Evolutionary conservation across 202 grass and related monocot genomes (phyloP), one percentile per base, ranked within the genome.

Genomic region (Saccharum hybrid): DNA sequence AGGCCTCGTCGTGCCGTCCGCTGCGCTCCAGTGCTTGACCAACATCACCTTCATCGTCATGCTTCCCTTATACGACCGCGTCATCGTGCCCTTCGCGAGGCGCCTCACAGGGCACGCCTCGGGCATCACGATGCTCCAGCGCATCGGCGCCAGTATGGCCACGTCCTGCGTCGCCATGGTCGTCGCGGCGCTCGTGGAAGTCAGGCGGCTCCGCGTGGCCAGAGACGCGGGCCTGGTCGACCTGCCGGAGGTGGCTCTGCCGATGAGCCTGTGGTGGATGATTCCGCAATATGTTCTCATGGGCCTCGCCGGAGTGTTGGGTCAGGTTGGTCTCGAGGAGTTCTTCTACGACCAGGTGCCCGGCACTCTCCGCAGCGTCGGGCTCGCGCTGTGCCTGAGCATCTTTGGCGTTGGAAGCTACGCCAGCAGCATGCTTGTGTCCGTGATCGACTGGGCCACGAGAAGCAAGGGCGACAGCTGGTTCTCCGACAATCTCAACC

Each of bases 241-340:
- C 82, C 57, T 1, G 12, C 78, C 86, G 1, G 60, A 65, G 6
- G 72, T 65, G 52, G 48, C 54, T 40, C 7, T 86, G 71, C 93
- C 90, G 30, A 93, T 93, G 93, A 93, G 75, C 62, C 26, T 93
- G 7, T 93, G 88, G 90, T 96, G 90, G 93, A 30, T 96, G 81
- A 60, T 88, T 33, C 93, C 93, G 1, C 90, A 87, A 36, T 96
- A 91, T 36, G 64, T 87, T 8, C 73, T 91, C 3, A 16, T 71
- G 57, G 45, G 59, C 63, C 43, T 79, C 15, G 72, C 72, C 31
- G 72, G 10, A 26, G 84, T 96, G n/a, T 83, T 92, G 15, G 81
- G 73, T 0, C 28, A 69, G 28, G 72, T 86, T 14, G 88, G 88
- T 15, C 34, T 96, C 6, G 86, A 89, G 80, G 93, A 96, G 34